Evolutionary conservation across 2,329 filamentous ascomycete species (phyloP).

Genomic region (Scleromitrula shiraiana): DNA sequence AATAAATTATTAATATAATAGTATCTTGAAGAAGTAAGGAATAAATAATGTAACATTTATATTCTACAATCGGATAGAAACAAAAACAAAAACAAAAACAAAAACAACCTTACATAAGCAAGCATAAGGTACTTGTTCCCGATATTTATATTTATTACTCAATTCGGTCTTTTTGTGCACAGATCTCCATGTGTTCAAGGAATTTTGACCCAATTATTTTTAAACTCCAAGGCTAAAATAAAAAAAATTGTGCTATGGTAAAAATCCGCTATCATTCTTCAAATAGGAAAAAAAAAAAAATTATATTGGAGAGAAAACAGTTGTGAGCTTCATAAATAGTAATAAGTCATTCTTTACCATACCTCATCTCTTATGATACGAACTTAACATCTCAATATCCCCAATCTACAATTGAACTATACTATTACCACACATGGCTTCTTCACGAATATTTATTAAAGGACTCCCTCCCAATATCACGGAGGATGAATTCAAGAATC

Average conservation of each 20-base stretch:
- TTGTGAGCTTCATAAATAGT: background rate
- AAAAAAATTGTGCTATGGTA: constrained; percentile 3
- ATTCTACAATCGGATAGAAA: too few species aligned
- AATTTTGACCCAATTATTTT: background rate
- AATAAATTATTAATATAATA: too few species aligned
- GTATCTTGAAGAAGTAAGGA: too few species aligned
- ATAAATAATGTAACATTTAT: too few species aligned
- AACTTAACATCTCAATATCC: background rate
- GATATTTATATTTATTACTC: too few species aligned
- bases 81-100: too few species aligned
- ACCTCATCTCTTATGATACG: background rate
- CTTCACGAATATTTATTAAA: constrained; percentile 71
- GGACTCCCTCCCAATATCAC: constrained; percentile 77
- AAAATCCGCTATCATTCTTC: background rate
- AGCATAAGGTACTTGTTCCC: too few species aligned
- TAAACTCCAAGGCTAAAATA: constrained; percentile 9
- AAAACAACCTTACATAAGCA: too few species aligned
- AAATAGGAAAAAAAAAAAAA: constrained; percentile 1
- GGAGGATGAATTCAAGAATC: constrained; percentile 78
- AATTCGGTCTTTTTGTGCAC: too few species aligned
- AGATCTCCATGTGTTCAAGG: too few species aligned
- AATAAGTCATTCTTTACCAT: background rate
- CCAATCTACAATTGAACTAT: background rate
- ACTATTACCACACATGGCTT: constrained; percentile 19
- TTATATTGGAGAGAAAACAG: background rate